Conservation (phyloP, 805 yeast species). For the Yarrowia hollandica region DNA sequence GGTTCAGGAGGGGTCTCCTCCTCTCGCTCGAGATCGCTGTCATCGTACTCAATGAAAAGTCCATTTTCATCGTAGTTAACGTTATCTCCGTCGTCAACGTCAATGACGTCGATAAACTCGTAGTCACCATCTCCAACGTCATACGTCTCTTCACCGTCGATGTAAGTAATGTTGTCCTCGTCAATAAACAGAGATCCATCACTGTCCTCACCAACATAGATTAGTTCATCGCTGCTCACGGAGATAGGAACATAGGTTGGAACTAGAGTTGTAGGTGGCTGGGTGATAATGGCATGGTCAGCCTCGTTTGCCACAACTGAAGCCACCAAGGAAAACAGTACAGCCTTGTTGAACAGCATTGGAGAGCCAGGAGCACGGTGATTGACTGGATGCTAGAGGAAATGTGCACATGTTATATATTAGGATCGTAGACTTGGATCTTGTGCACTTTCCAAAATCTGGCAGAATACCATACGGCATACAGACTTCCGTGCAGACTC, state of each 20-base stretch:
- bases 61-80: not conserved
- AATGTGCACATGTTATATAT: not conserved
- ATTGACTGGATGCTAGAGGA: not conserved
- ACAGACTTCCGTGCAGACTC: too few species aligned
- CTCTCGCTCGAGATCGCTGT: not conserved
- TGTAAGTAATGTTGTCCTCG: not conserved
- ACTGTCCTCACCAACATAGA: conserved; percentile 1
- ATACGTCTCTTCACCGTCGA: conserved; percentile 2
- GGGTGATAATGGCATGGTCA: not conserved
- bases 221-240: not conserved
- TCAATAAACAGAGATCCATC: not conserved
- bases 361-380: too few species aligned
- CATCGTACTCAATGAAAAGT: not conserved
- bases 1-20: not conserved
- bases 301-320: not conserved
- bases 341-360: conserved; percentile 5
- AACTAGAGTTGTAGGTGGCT: not conserved
- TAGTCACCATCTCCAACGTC: not conserved
- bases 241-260: not conserved
- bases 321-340: not conserved
- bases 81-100: not conserved
- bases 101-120: conserved; percentile 7
- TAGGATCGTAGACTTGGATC: not conserved
- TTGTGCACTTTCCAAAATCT: conserved; percentile 2
- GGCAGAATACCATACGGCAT: too few species aligned